A percentile compares a stretch with the other conserved stretches of the same genome.
phyloP scores from a whole-genome alignment of 1,284 basidiomycete genomes.

The Chondrostereum purpureum region DNA sequence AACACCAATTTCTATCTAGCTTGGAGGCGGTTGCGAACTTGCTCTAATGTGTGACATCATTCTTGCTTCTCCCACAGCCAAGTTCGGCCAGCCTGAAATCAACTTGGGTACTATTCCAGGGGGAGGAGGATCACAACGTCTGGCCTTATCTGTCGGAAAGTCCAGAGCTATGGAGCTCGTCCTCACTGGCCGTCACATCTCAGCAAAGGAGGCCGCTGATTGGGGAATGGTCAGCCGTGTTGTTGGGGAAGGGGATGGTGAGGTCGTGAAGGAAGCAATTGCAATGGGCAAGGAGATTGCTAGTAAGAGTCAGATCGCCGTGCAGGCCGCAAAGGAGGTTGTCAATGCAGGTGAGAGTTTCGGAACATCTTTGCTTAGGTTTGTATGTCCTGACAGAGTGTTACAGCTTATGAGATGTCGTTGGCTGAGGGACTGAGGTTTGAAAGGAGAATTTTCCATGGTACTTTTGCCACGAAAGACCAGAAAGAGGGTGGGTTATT shows the following conservation, averaged over 20 bases:
- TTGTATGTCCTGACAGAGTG: not conserved
- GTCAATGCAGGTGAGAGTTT: conserved; percentile 83
- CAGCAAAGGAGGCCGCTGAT: conserved; percentile 76
- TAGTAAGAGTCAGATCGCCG: conserved; percentile 78
- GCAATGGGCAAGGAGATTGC: conserved; percentile 79
- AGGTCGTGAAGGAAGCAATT: conserved; percentile 87
- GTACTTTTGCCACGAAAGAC: conserved; percentile 90
- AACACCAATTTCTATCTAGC: conserved; percentile 33
- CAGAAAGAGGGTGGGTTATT: conserved; percentile 84
- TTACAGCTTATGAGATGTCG: conserved; percentile 75
- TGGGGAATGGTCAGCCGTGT: conserved; percentile 86
- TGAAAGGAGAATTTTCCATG: conserved; percentile 89
- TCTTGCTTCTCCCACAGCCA: conserved; percentile 88
- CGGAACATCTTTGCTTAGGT: not conserved
- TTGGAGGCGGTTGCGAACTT: conserved; percentile 95
- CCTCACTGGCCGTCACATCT: conserved; percentile 80
- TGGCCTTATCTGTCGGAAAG: conserved; percentile 86
- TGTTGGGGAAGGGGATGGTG: conserved; percentile 68
- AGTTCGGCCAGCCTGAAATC: conserved; percentile 97
- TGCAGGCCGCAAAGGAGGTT: conserved; percentile 91
- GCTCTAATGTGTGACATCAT: conserved; percentile 98
- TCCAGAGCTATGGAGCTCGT: conserved; percentile 94
- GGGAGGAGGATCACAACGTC: conserved; percentile 79
- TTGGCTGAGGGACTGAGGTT: conserved; percentile 82
- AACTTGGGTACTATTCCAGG: conserved; percentile 96